Base-by-base conservation (phyloP, 768 basidiomycete genomes). In the Pulveroboletus ravenelii region DNA sequence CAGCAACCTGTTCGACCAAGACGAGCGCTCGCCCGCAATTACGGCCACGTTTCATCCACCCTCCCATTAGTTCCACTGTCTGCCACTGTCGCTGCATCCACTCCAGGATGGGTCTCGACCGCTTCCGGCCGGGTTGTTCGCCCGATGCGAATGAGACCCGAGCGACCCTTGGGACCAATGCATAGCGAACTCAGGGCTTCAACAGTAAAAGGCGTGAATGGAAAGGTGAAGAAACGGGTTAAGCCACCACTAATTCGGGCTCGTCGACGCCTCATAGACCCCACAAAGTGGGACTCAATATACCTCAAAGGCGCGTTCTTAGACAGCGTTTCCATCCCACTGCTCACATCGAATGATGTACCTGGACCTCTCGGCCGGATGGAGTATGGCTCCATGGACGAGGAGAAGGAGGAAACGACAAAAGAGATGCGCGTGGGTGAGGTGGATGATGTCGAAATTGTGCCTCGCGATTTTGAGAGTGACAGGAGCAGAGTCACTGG, bases 291-390 rank as follows among this genome's bases (percentile, higher is more conserved):
- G 74, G 85, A 81, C 20, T 84, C 86, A 38, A 73, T 74, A 15
- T 82, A 89, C 64, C 58, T 90, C 58, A 86, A 79, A 50, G 89
- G 87, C 3, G 67, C 78, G 20, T 85, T 88, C 65, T 60, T 90
- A 58, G 84, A 81, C 32, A 59, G 66, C 52, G 48, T 67, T 45
- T 25, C 52, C 10, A 41, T 61, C 1, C 38, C 47, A 13, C 37
- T 48, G 1, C 23, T 45, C 6, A 2, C 40, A 14, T n/a, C 46
- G 7, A 31, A 31, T 13, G 32, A 50, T 10, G 12, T 7, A 8
- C n/a, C n/a, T 3, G 46, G 50, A 13, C 1, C n/a, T 3, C 1
- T 10, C 27, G 7, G 1, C 18, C 10, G 1, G 12, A n/a, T 5
- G 10, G n/a, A 38, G 10, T 6, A 15, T 25, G 29, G 31, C 6